Percentiles rank a stretch among this genome's conserved stretches.
Conservation (phyloP, 148 eudicot species). For the Camellia lanceoleosa region DNA sequence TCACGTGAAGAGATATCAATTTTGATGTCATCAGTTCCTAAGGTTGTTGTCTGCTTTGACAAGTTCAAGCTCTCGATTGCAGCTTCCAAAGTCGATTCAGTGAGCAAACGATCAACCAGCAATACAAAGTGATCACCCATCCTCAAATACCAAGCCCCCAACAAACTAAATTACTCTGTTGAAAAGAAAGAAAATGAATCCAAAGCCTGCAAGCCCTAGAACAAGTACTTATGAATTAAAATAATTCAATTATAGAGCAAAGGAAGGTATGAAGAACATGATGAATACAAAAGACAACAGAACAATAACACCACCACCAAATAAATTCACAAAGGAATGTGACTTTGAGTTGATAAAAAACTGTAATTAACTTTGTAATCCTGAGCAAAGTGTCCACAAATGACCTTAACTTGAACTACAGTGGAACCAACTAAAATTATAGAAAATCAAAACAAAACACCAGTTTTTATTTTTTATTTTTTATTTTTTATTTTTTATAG, state of each 20-base stretch:
- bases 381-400: too few relatives aligned
- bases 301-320: background rate
- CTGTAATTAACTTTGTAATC: too few relatives aligned
- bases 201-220: conserved; percentile 3
- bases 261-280: background rate
- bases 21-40: conserved; percentile 26
- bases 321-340: background rate
- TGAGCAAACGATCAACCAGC: conserved; percentile 77
- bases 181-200: background rate
- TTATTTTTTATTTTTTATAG: too few relatives aligned
- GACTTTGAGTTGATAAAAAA: too few relatives aligned
- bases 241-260: background rate
- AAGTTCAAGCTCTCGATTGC: conserved; percentile 65
- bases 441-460: too few relatives aligned
- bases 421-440: too few relatives aligned
- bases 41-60: conserved; percentile 23
- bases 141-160: conserved; percentile 7
- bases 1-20: conserved; percentile 30
- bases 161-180: background rate
- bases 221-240: background rate
- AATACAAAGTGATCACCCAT: conserved; percentile 99
- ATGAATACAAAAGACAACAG: background rate
- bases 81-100: conserved; percentile 87
- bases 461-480: too few relatives aligned
- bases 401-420: too few relatives aligned